Conservation (phyloP, 169 alveolate genomes). For the Miamiensis avidus region DNA sequence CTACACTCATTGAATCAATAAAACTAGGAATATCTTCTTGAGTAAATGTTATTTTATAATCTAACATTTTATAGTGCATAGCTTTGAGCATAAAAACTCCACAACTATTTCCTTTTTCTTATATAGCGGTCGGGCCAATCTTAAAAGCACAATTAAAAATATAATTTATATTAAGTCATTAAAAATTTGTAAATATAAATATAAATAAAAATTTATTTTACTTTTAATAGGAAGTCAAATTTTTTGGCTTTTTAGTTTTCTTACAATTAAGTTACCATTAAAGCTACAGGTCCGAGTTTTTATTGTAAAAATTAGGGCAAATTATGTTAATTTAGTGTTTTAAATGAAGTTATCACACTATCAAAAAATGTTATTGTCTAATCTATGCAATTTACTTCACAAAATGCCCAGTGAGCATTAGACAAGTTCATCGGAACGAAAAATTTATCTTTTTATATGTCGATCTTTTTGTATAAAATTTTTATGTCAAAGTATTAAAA, state of each 20-base stretch:
- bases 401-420: background rate
- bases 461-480: background rate
- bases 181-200: no score
- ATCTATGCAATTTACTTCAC: background rate
- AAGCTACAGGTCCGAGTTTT: background rate
- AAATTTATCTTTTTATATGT: background rate
- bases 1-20: background rate
- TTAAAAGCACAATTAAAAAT: no score
- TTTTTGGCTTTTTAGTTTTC: background rate
- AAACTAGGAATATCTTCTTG: background rate
- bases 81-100: background rate
- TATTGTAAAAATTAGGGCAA: background rate
- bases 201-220: no score
- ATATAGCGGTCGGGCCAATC: background rate
- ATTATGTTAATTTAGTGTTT: no score
- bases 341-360: background rate
- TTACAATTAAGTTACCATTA: background rate
- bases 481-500: no score
- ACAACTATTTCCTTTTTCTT: background rate
- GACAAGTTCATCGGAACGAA: background rate
- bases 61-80: background rate
- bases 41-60: background rate
- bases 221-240: background rate
- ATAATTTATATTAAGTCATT: no score
- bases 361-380: background rate